These are phyloP conservation scores for Xylariales sp. DNA, from an alignment of 2,329 filamentous ascomycete species.

Conservation along the genomic window DNA sequence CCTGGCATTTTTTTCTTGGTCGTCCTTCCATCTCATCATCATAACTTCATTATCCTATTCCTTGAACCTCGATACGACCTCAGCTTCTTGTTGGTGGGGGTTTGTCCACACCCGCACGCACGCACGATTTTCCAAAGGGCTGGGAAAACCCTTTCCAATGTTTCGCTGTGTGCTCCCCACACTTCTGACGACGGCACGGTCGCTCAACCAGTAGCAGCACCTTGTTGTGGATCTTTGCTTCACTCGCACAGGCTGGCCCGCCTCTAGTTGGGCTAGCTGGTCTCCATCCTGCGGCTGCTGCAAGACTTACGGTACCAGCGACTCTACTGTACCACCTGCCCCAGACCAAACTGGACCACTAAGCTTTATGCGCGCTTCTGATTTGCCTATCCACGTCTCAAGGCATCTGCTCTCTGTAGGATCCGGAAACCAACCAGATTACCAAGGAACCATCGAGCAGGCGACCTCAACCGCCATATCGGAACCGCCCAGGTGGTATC, in stretches of 20 bases:
- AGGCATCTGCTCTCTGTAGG: no score
- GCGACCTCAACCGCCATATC: no score
- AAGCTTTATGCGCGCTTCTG: conserved; percentile 3
- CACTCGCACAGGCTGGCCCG: not conserved
- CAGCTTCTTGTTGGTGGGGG: no score
- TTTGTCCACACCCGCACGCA: not conserved
- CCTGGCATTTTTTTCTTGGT: not conserved
- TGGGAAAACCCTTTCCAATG: not conserved
- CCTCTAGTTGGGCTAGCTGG: not conserved
- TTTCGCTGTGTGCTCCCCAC: not conserved
- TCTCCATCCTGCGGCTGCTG: conserved; percentile 4
- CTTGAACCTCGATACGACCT: no score
- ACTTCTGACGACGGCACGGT: not conserved
- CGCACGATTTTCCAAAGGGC: not conserved
- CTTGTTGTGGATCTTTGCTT: not conserved
- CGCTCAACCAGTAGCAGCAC: not conserved
- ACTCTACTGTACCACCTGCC: not conserved
- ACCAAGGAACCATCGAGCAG: no score
- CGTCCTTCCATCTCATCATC: no score
- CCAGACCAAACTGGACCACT: conserved; percentile 3
- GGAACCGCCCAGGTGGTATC: no score
- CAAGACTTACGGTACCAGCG: not conserved
- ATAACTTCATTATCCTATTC: no score
- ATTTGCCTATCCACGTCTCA: no score
- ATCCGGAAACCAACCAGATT: no score